Conservation (phyloP, 164 flowering plant species). For the Houttuynia cordata region DNA sequence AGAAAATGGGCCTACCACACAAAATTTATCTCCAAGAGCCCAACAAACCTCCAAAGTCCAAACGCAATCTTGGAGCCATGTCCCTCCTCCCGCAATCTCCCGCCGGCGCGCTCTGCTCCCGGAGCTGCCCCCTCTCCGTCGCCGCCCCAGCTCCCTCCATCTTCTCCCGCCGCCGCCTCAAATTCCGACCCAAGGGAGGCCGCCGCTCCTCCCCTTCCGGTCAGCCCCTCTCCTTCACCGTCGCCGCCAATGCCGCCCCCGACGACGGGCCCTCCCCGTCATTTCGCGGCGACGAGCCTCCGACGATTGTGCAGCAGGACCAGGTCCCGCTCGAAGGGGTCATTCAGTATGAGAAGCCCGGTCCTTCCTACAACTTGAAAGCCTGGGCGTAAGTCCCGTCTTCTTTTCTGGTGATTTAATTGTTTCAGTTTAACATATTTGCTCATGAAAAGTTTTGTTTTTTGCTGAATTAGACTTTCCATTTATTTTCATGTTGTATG, state of each 20-base stretch:
- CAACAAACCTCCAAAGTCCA: too few relatives aligned
- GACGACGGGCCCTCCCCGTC: conserved; percentile 8
- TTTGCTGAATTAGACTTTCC: not conserved
- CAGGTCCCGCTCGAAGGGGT: conserved; percentile 82
- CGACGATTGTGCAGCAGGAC: conserved; percentile 34
- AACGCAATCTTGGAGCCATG: not conserved
- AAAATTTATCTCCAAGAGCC: too few relatives aligned
- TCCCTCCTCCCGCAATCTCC: not conserved
- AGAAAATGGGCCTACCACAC: too few relatives aligned
- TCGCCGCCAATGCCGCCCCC: not conserved
- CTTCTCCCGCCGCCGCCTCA: not conserved
- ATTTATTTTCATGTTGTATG: too few relatives aligned
- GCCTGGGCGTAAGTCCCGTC: conserved; percentile 61
- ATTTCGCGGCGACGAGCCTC: conserved; percentile 17
- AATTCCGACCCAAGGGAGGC: not conserved
- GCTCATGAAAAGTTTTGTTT: too few relatives aligned
- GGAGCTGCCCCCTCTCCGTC: not conserved
- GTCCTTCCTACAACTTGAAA: conserved; percentile 17
- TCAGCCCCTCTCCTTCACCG: not conserved
- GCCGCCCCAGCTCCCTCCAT: not conserved
- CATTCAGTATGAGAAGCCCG: conserved; percentile 78
- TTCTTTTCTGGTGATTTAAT: conserved; percentile 1
- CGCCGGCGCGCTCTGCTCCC: not conserved
- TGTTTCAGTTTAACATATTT: not conserved
- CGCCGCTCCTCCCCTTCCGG: not conserved